Evolutionary conservation across 306 rosid species (phyloP).

Genomic region (Ormosia emarginata): DNA sequence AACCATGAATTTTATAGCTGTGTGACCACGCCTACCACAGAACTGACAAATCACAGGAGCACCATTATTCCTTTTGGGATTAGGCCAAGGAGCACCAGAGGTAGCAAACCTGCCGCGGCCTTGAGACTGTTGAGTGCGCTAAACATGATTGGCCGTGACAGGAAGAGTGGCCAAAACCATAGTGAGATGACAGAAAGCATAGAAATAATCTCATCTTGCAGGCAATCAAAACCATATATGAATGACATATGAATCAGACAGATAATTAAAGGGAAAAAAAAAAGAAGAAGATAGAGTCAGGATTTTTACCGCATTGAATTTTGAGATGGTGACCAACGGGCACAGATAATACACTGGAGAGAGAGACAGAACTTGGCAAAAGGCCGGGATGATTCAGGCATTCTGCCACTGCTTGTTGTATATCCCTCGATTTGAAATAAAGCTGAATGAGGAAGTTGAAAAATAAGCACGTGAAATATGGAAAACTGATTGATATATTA

Average conservation of each 20-base stretch:
- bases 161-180: no score
- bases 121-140: no score
- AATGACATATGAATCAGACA: neutral
- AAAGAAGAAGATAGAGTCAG: neutral
- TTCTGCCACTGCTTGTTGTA: constrained; percentile 85
- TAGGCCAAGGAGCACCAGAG: no score
- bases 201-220: neutral
- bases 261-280: neutral
- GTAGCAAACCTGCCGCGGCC: no score
- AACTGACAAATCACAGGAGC: no score
- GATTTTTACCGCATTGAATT: constrained; percentile 69
- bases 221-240: neutral
- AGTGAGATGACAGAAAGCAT: neutral
- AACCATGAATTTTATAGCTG: no score
- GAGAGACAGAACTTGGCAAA: constrained; percentile 92
- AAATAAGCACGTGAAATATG: constrained; percentile 10
- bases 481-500: neutral
- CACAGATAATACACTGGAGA: constrained; percentile 72
- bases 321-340: constrained; percentile 95
- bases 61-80: no score
- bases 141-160: no score
- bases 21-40: no score
- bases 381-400: constrained; percentile 95
- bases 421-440: constrained; percentile 72
- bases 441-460: constrained; percentile 52